phyloP scores from a whole-genome alignment of 2,329 filamentous ascomycete genomes.

The Cadophora sp. region DNA sequence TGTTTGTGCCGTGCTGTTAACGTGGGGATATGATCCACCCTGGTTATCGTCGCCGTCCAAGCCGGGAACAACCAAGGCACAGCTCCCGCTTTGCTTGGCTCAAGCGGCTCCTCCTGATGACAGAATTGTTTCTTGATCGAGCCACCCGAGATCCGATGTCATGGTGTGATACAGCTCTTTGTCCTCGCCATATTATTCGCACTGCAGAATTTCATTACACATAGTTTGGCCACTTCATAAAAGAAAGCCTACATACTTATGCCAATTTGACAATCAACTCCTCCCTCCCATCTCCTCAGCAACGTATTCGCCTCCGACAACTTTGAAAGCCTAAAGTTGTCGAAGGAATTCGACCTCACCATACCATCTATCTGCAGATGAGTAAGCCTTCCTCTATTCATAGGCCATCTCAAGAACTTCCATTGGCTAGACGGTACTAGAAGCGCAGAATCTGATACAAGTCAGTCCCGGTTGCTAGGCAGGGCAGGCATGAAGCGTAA shows the following conservation, averaged over 20 bases:
- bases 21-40: neutral
- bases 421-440: neutral
- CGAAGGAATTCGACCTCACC: constrained; percentile 3
- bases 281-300: neutral
- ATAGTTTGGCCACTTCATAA: neutral
- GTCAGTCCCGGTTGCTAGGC: constrained; percentile 1
- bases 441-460: constrained; percentile 10
- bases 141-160: neutral
- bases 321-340: too few species aligned
- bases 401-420: neutral
- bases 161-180: constrained; percentile 8
- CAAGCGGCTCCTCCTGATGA: neutral
- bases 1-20: neutral
- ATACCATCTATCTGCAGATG: constrained; percentile 12
- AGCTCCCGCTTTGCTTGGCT: constrained; percentile 5
- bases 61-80: constrained; percentile 10
- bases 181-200: neutral
- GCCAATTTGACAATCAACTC: neutral
- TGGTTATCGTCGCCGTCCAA: neutral
- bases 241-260: neutral
- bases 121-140: neutral
- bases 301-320: too few species aligned
- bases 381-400: neutral
- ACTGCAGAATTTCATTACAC: neutral
- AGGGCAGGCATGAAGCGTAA: neutral